Percentiles rank a stretch among this genome's conserved stretches.
Conservation (phyloP, 257 asterid species). For the Coffea eugenioides region DNA sequence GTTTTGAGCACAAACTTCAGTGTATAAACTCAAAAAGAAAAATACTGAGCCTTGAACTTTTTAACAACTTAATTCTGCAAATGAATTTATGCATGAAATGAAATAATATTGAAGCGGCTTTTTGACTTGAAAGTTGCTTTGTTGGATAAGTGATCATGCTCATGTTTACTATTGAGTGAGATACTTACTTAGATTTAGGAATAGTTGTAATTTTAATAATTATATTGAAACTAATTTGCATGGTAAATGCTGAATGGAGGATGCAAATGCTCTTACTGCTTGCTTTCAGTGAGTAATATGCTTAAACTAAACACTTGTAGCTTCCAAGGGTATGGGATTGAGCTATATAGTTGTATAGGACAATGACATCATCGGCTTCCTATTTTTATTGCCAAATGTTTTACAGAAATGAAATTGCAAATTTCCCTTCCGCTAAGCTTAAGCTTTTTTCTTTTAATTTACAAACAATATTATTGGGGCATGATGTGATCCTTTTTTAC, state of each 20-base stretch:
- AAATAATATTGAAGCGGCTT: neutral
- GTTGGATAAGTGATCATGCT: neutral
- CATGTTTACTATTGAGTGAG: neutral
- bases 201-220: neutral
- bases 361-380: neutral
- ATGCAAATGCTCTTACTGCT: neutral
- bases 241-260: neutral
- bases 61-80: neutral
- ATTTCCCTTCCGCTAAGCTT: neutral
- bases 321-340: neutral
- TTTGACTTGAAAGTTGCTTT: neutral
- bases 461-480: slow-evolving; percentile 5
- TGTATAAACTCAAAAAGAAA: neutral
- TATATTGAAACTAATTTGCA: neutral
- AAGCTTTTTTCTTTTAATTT: neutral
- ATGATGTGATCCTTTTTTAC: slow-evolving; percentile 26
- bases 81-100: neutral
- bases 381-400: neutral
- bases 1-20: neutral
- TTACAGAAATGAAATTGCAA: neutral
- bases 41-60: neutral
- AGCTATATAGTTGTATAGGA: neutral
- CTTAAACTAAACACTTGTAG: neutral
- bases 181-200: neutral
- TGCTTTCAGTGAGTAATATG: neutral